phyloP scores from a whole-genome alignment of 1,139 yeast genomes.

The Zygoascus meyerae region DNA sequence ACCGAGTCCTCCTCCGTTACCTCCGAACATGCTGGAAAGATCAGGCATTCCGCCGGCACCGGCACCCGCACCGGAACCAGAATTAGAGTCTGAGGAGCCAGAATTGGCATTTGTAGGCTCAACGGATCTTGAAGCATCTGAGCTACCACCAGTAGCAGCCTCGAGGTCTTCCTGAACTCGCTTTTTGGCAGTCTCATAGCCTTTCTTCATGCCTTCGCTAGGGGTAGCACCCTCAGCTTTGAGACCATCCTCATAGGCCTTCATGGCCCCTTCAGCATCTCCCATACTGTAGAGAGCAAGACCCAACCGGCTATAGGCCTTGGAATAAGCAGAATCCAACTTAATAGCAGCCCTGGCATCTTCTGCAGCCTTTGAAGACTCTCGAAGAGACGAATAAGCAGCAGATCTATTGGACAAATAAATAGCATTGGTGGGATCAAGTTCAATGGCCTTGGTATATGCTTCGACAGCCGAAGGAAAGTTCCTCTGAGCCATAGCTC shows the following conservation, averaged over 20 bases:
- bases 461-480: slow-evolving; percentile 64
- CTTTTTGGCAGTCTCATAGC: slow-evolving; percentile 87
- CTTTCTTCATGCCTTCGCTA: slow-evolving; percentile 87
- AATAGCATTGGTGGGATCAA: slow-evolving; percentile 69
- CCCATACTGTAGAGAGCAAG: slow-evolving; percentile 88
- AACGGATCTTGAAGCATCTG: slow-evolving; percentile 22
- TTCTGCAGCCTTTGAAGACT: slow-evolving; percentile 69
- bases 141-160: slow-evolving; percentile 18
- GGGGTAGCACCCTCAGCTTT: slow-evolving; percentile 81
- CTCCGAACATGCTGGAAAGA: slow-evolving; percentile 27
- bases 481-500: slow-evolving; percentile 77
- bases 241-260: slow-evolving; percentile 83
- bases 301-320: slow-evolving; percentile 93
- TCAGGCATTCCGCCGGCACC: slow-evolving; percentile 69
- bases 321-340: slow-evolving; percentile 73
- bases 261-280: slow-evolving; percentile 80
- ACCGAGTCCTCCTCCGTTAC: slow-evolving; percentile 11
- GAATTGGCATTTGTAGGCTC: slow-evolving; percentile 27
- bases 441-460: slow-evolving; percentile 75
- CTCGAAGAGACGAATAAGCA: slow-evolving; percentile 74
- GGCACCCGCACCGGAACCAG: slow-evolving; percentile 30
- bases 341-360: slow-evolving; percentile 82
- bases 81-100: slow-evolving; percentile 26
- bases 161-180: slow-evolving; percentile 73
- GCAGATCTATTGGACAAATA: slow-evolving; percentile 95